Base-by-base conservation (phyloP, 2,329 filamentous ascomycete genomes). In the Pseudogymnoascus sp. region DNA sequence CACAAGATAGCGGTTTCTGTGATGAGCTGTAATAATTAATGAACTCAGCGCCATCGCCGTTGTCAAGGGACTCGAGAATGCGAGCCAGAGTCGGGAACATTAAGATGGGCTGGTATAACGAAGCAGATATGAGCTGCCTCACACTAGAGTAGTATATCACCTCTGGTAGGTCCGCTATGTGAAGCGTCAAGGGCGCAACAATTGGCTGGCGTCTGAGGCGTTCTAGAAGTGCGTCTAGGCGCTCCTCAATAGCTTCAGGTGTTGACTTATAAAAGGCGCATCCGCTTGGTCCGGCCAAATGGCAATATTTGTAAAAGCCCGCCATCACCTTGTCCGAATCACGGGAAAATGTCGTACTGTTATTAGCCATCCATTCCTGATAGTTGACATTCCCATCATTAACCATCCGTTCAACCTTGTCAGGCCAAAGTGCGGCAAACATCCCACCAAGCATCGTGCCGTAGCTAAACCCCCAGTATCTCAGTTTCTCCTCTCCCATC, bases 381-480 rank as follows among this genome's bases (percentile, higher is more conserved):
- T 68, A 67, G 51, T 74, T 71, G 10, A 71, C 68, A 43, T 71
- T 67, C n/a, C 70, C 69, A 66, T 71, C 70, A 39, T 64, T 67
- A 2, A 80, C 72, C 62, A 82, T 70, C 13, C 79, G 75, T 0
- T 75, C 78, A 7, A 81, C 71, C 21, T 71, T 71, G 0, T 73
- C 73, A 0, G 79, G 79, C 63, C 75, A 79, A 71, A 80, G 73
- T 3, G 75, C 74, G 7, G 78, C 78, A 65, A 80, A 80, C 0
- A 75, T 78, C n/a, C 75, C 76, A 1, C 78, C 78, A 3, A 80
- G 71, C 6, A 77, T 71, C 0, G 77, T 79, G 4, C 79, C 79
- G 65, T 84, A 84, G 5, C 79, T 81, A 62, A 83, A 77, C 0
- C 81, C 80, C 73, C 79, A 78, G 67, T 81, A 84, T 68, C 79